Evolutionary conservation across 1,284 basidiomycete genomes (phyloP), one percentile per base, ranked within the genome.

Genomic region (Cryptococcus floricola): DNA sequence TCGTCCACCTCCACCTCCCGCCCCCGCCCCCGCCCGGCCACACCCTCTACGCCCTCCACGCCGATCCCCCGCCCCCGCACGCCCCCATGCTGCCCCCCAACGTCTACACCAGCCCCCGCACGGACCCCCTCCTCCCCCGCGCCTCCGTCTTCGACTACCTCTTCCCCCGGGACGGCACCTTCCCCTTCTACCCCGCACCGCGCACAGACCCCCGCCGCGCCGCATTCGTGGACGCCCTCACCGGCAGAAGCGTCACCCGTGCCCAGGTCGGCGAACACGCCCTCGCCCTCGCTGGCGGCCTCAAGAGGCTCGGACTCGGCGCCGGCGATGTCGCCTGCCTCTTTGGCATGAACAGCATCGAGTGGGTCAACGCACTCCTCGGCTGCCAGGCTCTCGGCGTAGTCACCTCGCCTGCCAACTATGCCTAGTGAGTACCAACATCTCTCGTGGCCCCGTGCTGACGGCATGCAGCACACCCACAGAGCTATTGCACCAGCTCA

Each of bases 141-240:
- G 53, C 58, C 12, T 61, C 65, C 25, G 50, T 71, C 42, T 72
- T 70, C 48, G 56, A 69, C 53, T 70, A 68, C 44, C 58, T 71
- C 42, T 72, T 72, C 47, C 65, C 67, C 38, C 12, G 16, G 8
- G 52, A 50, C 42, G 63, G 37, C 50, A 53, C 27, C 23, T 44
- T 47, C 46, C 57, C 57, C 41, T 60, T 41, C n/a, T 59, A 44
- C 48, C 60, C 48, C 31, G 4, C 63, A 43, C 57, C 58, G 2
- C 46, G 42, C 6, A 57, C 58, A 4, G 62, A 68, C 39, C 61
- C 56, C 55, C 14, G 58, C 74, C 2, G 80, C 81, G 6, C 87
- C 18, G 48, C 87, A 0, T 88, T 84, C 69, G 80, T 89, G 53
- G 88, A 91, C 63, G 85, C 85, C 0, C 71, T 76, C 1, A 82